phyloP scores from a whole-genome alignment of 441 rosid species.

The Theobroma grandiflorum region DNA sequence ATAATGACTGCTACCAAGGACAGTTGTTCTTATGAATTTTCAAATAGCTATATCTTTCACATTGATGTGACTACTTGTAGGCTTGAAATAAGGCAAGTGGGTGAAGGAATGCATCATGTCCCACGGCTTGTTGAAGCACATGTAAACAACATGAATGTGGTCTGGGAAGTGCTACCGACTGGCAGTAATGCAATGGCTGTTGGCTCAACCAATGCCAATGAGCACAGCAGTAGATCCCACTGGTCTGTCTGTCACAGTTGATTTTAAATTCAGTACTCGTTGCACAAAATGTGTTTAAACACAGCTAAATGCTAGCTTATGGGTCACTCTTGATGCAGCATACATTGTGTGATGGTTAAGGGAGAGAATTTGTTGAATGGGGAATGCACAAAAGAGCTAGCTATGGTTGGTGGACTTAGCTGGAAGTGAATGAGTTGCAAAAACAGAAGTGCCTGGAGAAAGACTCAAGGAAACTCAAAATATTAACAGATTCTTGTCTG shows the following conservation, averaged over 20 bases:
- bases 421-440: constrained; percentile 94
- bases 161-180: constrained; percentile 87
- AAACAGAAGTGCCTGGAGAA: constrained; percentile 93
- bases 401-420: constrained; percentile 96
- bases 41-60: background rate
- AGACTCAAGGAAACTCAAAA: constrained; percentile 95
- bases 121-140: constrained; percentile 91
- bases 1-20: background rate
- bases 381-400: constrained; percentile 90
- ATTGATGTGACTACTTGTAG: constrained; percentile 41
- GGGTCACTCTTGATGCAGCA: constrained; percentile 48
- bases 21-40: background rate
- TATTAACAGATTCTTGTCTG: constrained; percentile 93
- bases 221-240: constrained; percentile 96
- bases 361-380: constrained; percentile 89
- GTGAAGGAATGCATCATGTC: constrained; percentile 86
- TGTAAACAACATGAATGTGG: constrained; percentile 78
- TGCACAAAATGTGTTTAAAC: constrained; percentile 1
- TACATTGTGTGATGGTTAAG: constrained; percentile 90
- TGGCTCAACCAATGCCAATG: constrained; percentile 90
- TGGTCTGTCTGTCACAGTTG: constrained; percentile 54
- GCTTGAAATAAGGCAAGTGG: constrained; percentile 81
- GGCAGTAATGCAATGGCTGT: constrained; percentile 92
- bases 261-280: constrained; percentile 1
- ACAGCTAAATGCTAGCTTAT: constrained; percentile 14